Base-by-base conservation (phyloP, 192 early-diverging fungal species). In the Linnemannia elongata region DNA sequence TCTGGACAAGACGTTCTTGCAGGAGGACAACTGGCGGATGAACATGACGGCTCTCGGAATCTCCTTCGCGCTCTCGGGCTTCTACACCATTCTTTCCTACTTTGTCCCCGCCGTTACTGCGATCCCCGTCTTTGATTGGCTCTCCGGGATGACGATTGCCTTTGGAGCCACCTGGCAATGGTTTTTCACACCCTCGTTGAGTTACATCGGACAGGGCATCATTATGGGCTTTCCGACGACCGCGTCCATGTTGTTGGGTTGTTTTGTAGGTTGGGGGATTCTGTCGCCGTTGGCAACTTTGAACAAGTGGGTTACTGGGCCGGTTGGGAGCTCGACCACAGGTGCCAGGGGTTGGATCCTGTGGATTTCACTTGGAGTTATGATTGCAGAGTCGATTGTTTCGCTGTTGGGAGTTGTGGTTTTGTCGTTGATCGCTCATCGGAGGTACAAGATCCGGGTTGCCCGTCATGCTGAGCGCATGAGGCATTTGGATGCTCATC, bases 191-290 rank as follows among this genome's bases (percentile, higher is more conserved):
- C 95, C 95, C 1, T 94, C 94, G 36, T 88, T 95, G 33, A 95
- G 94, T 76, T 96, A 96, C 81, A 89, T 94, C 45, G 95, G 95
- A 8, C 95, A 96, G 83, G 95, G 95, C 0, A 92, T 95, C 57
- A 96, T 96, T 82, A 96, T 96, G 95, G 95, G 95, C 10, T 89
- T 96, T 35, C 95, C 94, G 4, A 96, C 95, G 0, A 94, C 93
- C 3, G 79, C 93, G 0, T 92, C 93, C 82, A 96, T 96, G 95
- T 76, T 95, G 22, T 76, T 92, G 13, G 95, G 95, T 0, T 92
- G 94, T 41, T 33, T 94, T 1, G 91, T 94, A 69, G 95, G 95
- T 4, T 96, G 95, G 95, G 95, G 94, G 10, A 89, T 96, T 20
- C 82, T 96, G 13, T 95, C 94, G 12, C 95, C 95, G 0, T 10